Base-by-base conservation (phyloP, 192 early-diverging fungal genomes). In the Coemansia sp. region DNA sequence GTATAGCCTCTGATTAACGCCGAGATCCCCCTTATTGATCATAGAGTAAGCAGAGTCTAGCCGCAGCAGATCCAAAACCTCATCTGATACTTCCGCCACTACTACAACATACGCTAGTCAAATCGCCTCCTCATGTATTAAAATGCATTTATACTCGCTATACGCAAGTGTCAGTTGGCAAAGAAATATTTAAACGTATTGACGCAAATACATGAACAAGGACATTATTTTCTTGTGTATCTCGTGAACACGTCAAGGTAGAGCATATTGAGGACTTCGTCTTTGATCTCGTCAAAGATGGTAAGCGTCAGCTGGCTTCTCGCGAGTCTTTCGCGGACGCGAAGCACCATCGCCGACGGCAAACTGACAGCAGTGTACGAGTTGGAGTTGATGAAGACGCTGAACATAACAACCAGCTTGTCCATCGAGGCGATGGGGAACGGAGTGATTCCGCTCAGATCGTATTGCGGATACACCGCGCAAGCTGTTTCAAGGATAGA, bases 271-370 rank as follows among this genome's bases (percentile, higher is more conserved):
- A 82, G 71, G 7, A 83, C 68, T 26, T 83, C 80, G 1, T 83
- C 80, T 33, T 71, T 76, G 73, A 76, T 73, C 36, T 81, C 78
- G 57, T 81, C 78, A n/a, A 81, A 69, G n/a, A 81, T 75, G 11
- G 68, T 76, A 14, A 82, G 53, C 33, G 79, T 70, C 9, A 82
- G 39, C 39, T 76, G 60, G 51, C 71, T 73, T 38, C 57, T 61
- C 49, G 63, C 64, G 6, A 82, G 74, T 30, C 71, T 62, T 16
- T 82, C 79, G 15, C 75, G 65, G 33, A 82, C 61, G 6, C 74
- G 66, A 46, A 72, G 43, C 10, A 76, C 71, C 79, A 82, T 73
- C 7, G 66, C 60, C 55, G 74, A 64, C 0, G 79, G 75, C 67
- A 82, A 45, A 26, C 55, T 82, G 62, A 82, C 64, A 3, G 74